Base-by-base conservation (phyloP, 768 basidiomycete species). In the Leucosporidium yakuticum region DNA sequence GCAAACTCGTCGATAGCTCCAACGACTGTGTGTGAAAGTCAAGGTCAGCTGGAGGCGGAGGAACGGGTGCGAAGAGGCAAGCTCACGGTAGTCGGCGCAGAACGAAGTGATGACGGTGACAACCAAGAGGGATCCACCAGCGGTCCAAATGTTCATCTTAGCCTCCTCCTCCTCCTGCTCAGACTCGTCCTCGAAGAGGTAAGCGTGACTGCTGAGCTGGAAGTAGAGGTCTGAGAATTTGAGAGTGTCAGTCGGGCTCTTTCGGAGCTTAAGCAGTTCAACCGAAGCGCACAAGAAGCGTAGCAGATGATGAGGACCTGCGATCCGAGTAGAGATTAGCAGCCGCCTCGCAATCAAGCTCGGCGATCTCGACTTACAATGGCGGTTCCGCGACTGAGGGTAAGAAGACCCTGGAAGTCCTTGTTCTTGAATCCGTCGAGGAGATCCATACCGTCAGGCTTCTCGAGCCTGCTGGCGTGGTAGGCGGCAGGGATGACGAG, bases 1-100 rank as follows among this genome's bases (percentile, higher is more conserved):
- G 92, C 90, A 31, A 89, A 90, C 77, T 94, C 91, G 77, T 95
- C 93, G 70, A 96, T 95, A 5, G 90, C 91, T 4, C 87, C 88
- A 48, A 95, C 91, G 78, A 91, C 89, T 90, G 62, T 20, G 25
- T 0, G 62, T 44, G 36, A 31, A n/a, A 54, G 17, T 29, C 47
- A 44, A 50, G 49, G 21, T 53, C 23, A 51, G 25, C 50, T 14
- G 21, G 14, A 25, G 23, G n/a, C 3, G 44, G 15, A 25, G 48
- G 34, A 56, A 7, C 4, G 36, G 23, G 11, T 48, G 57, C 27
- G 47, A 53, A 31, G 48, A 14, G 47, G 23, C 56, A n/a, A 14
- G 84, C 87, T 75, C 76, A 88, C 89, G 79, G 76, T 86, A 89
- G 77, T 96, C 93, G 34, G 93, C 92, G 72, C 89, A 91, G 80